phyloP scores from a whole-genome alignment of 78 protist genomes.

The Dictyostelium firmibasis region DNA sequence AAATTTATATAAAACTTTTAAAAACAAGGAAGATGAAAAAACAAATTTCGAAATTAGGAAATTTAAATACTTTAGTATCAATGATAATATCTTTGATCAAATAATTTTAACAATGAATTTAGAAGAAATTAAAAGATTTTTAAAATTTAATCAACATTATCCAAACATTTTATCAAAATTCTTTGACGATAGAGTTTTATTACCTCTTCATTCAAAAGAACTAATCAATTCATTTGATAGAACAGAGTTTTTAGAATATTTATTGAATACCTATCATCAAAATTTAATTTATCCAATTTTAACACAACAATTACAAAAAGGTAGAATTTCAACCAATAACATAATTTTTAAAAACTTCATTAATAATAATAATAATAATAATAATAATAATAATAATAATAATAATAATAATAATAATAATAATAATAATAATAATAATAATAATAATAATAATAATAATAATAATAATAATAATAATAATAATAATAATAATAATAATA shows the following conservation, averaged over 20 bases:
- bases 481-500: not conserved
- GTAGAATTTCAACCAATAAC: not conserved
- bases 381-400: no score
- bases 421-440: not conserved
- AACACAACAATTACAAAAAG: not conserved
- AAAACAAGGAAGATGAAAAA: not conserved
- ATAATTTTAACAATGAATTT: not conserved
- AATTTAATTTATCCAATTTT: not conserved
- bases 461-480: slow-evolving; percentile 18
- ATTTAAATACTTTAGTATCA: not conserved
- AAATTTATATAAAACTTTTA: not conserved
- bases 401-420: not conserved
- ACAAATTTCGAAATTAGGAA: not conserved
- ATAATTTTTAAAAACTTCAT: no score
- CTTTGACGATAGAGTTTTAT: not conserved
- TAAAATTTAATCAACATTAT: not conserved
- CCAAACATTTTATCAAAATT: not conserved
- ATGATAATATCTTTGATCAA: not conserved
- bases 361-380: no score
- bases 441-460: not conserved
- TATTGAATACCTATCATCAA: not conserved
- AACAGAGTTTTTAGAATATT: not conserved
- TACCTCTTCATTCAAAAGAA: no score
- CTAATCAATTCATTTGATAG: not conserved
- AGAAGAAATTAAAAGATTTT: not conserved